phyloP scores from a whole-genome alignment of 2,329 filamentous ascomycete species.

The Dryadomyces quercivorus region DNA sequence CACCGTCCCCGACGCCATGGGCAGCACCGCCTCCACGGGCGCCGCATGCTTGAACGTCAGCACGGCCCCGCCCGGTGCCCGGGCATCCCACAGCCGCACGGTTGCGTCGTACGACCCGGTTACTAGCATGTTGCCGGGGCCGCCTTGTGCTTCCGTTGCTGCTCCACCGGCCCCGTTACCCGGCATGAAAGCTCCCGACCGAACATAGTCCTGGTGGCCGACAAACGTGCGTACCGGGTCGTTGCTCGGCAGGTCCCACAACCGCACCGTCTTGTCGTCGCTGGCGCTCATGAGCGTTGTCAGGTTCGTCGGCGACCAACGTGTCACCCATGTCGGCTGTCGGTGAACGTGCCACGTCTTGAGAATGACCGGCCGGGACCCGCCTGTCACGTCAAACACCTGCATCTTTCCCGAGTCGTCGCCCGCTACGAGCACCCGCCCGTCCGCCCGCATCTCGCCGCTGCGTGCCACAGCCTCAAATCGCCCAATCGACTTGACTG shows the following conservation, averaged over 20 bases:
- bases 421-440: conserved; percentile 77
- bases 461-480: conserved; percentile 87
- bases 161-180: conserved; percentile 37
- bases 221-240: conserved; percentile 65
- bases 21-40: conserved; percentile 77
- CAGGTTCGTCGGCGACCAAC: conserved; percentile 80
- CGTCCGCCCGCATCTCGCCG: conserved; percentile 80
- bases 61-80: conserved; percentile 53
- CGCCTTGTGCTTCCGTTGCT: not conserved
- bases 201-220: conserved; percentile 88
- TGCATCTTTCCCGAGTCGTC: conserved; percentile 89
- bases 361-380: conserved; percentile 68
- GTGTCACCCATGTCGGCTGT: conserved; percentile 84
- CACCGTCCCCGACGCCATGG: conserved; percentile 76
- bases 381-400: conserved; percentile 69
- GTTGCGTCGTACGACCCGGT: conserved; percentile 93
- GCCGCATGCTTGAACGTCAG: conserved; percentile 95
- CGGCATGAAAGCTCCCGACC: conserved; percentile 77
- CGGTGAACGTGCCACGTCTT: conserved; percentile 94
- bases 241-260: conserved; percentile 87
- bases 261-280: conserved; percentile 81
- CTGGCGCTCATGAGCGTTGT: conserved; percentile 81
- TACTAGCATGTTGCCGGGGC: conserved; percentile 56
- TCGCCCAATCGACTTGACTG: conserved; percentile 85
- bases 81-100: conserved; percentile 85